Conservation (phyloP, 495 filamentous ascomycete species). For the Parathielavia appendiculata region DNA sequence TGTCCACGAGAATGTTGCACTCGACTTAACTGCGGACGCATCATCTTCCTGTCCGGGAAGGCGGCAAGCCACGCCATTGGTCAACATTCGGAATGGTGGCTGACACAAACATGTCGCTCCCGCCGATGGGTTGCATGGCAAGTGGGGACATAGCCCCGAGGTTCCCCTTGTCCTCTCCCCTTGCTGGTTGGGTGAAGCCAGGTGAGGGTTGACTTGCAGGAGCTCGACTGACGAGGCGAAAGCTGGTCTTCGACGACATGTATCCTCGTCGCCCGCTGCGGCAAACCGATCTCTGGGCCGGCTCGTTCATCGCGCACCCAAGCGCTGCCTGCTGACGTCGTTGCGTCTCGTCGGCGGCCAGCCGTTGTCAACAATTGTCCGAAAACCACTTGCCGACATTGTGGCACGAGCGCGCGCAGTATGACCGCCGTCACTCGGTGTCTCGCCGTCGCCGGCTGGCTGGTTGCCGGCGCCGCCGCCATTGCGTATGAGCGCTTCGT, state of each 20-base stretch:
- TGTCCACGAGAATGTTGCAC: not conserved
- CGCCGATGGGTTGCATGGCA: conserved; percentile 2
- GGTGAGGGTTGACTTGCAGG: conserved; percentile 4
- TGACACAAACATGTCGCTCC: conserved; percentile 10
- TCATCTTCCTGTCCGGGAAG: conserved; percentile 2
- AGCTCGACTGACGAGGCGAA: not conserved
- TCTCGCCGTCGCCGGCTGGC: conserved; percentile 8
- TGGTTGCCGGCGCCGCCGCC: conserved; percentile 5
- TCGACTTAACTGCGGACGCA: not conserved
- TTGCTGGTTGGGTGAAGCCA: not conserved
- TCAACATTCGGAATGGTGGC: not conserved
- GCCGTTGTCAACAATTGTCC: not conserved
- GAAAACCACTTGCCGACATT: not conserved
- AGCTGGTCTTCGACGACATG: not conserved
- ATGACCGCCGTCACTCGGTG: conserved; percentile 2
- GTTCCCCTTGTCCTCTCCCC: not conserved
- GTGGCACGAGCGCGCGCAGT: not conserved
- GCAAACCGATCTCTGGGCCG: not conserved
- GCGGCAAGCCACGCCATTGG: conserved; percentile 6
- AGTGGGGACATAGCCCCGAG: not conserved
- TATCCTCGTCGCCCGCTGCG: not conserved
- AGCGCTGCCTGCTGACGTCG: not conserved
- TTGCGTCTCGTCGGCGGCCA: not conserved
- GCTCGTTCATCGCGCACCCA: conserved; percentile 3
- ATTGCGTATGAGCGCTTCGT: conserved; percentile 10